Base-by-base conservation (phyloP, 164 flowering plant genomes). In the Pachysandra terminalis region DNA sequence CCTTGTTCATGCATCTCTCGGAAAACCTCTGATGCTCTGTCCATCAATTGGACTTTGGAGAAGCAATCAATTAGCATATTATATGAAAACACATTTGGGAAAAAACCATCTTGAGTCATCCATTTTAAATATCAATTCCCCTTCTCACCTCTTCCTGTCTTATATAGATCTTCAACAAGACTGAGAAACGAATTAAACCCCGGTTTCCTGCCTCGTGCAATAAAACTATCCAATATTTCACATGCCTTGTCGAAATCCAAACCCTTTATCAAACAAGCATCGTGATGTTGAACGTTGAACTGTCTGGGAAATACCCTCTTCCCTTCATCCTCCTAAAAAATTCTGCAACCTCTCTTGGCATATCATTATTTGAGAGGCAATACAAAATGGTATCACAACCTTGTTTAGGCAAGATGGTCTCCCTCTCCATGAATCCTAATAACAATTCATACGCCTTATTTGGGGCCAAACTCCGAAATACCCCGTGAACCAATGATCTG, bases 401-500 rank as follows among this genome's bases (percentile, higher is more conserved):
- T 57, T 78, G 67, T 75, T 80, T 79, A 63, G 73, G 78, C 61
- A 85, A 72, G 40, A 67, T 15, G 19, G 77, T 74, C 68, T 81
- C 78, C 65, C 41, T 71, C 63, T 84, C 85, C 53, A 87, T 54
- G 74, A 81, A 86, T 0, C 49, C 66, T 26, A 69, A 67, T 22
- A 90, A 68, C 68, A 83, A 52, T 66, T 85, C 74, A 72, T 87
- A 84, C 16, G 96, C 98, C 68, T 79, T 58, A 9, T 37, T 19
- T 2, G 91, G 82, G 9, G 71, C 72, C 64, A 70, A 59, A 68
- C 81, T 75, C 51, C 90, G 86, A 67, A 95, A 90, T 10, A 83
- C 81, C 19, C 98, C 97, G 74, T 90, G 86, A 70, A 90, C 80
- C 80, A 92, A 80, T n/a, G 98, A 84, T 69, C 97, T 85, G 68